Conservation (phyloP, 2,329 filamentous ascomycete genomes). For the Clonostachys sp. region DNA sequence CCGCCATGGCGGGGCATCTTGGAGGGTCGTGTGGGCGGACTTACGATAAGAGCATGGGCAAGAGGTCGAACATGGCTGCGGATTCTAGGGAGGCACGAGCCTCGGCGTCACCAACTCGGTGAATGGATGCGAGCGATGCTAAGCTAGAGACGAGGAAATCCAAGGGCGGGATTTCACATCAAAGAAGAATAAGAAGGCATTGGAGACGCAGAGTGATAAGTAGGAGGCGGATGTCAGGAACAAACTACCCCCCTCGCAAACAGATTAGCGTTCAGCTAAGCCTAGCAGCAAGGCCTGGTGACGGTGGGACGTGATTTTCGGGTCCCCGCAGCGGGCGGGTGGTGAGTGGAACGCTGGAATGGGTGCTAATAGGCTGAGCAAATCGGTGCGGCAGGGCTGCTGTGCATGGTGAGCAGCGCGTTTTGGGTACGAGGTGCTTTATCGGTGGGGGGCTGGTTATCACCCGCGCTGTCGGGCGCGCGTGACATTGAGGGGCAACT, state of each 20-base stretch:
- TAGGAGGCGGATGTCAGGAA: neutral
- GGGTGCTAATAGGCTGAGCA: too few species aligned
- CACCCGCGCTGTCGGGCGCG: neutral
- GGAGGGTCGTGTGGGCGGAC: slow-evolving; percentile 24
- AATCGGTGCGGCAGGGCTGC: too few species aligned
- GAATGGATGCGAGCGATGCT: neutral
- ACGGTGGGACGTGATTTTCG: too few species aligned
- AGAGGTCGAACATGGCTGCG: slow-evolving; percentile 65
- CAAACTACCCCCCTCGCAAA: too few species aligned
- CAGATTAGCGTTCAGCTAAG: too few species aligned
- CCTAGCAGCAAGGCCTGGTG: too few species aligned
- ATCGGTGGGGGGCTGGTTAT: neutral
- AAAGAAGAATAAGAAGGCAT: neutral
- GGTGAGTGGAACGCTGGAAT: too few species aligned
- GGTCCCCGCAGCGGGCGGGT: too few species aligned
- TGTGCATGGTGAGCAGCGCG: too few species aligned
- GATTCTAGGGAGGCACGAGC: neutral
- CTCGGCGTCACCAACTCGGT: too few species aligned
- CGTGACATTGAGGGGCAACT: too few species aligned
- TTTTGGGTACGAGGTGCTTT: neutral
- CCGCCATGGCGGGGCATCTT: slow-evolving; percentile 11
- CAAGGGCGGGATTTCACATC: neutral
- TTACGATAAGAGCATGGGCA: slow-evolving; percentile 75
- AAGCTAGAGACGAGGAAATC: neutral
- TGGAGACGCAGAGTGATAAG: neutral